Conservation (phyloP, 1,139 yeast species). For the Saccharomyces hybrid region DNA sequence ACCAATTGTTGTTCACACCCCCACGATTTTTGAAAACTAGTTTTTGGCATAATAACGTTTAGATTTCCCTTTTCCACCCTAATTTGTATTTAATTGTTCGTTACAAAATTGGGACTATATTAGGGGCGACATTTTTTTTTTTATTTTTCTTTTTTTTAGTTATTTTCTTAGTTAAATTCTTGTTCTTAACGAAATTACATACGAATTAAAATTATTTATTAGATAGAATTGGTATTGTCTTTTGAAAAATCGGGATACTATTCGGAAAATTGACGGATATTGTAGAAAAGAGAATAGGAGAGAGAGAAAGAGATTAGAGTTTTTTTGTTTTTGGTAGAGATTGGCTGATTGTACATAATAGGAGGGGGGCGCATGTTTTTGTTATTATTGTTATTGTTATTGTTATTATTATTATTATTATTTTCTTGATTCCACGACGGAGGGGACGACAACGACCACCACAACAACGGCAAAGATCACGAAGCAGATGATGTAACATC, state of each 20-base stretch:
- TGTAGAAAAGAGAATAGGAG: not conserved
- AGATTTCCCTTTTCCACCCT: slow-evolving; percentile 5
- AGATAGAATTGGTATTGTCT: not conserved
- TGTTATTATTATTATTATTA: slow-evolving; percentile 2
- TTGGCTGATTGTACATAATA: not conserved
- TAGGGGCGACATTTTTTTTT: slow-evolving; percentile 1
- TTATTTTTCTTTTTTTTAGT: not conserved
- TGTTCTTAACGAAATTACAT: not conserved
- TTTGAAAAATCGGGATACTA: not conserved
- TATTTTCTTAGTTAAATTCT: not conserved
- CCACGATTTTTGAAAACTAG: slow-evolving; percentile 15
- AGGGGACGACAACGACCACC: slow-evolving; percentile 49
- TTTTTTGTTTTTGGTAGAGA: not conserved
- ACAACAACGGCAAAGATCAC: slow-evolving; percentile 58
- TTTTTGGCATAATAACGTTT: slow-evolving; percentile 6
- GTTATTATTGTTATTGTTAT: not conserved
- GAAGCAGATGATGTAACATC: slow-evolving; percentile 66
- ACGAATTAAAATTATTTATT: not conserved
- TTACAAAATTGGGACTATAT: not conserved
- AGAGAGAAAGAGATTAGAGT: not conserved
- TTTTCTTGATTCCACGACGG: slow-evolving; percentile 24
- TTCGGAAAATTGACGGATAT: not conserved
- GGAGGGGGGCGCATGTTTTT: not conserved
- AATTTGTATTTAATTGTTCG: not conserved
- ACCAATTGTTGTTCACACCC: slow-evolving; percentile 11